Conservation (phyloP, 1,284 basidiomycete genomes). For the Mycosarcoma mackinlayi region DNA sequence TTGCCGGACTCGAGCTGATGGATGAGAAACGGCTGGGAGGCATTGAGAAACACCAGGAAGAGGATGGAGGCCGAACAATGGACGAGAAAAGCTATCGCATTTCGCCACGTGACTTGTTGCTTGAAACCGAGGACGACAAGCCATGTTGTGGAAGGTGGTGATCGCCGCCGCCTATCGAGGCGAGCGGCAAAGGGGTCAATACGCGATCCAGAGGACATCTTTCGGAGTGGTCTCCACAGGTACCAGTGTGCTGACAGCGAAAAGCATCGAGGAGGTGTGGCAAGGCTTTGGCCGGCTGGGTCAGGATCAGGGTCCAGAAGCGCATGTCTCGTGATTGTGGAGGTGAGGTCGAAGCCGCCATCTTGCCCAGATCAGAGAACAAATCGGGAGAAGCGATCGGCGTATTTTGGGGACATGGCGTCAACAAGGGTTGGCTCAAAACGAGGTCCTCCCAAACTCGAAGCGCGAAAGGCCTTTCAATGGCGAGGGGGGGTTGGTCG, state of each 20-base stretch:
- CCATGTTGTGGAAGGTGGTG: slow-evolving; percentile 1
- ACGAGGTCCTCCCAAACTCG: no score
- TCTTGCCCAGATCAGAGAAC: no score
- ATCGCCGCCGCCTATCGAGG: background rate
- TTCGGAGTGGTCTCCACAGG: background rate
- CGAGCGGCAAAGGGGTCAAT: background rate
- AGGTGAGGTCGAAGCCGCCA: no score
- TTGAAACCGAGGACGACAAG: slow-evolving; percentile 39
- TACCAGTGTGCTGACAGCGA: no score
- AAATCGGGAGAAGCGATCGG: no score
- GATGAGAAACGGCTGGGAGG: slow-evolving; percentile 55
- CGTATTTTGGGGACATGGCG: no score
- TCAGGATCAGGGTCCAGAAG: slow-evolving; percentile 1
- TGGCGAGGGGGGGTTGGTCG: no score
- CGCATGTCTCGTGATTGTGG: no score
- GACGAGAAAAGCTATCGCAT: slow-evolving; percentile 42
- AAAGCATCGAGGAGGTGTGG: no score
- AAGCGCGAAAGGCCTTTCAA: no score
- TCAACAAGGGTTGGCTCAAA: no score
- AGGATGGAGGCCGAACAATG: slow-evolving; percentile 54
- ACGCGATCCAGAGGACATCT: slow-evolving; percentile 4
- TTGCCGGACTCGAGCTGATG: slow-evolving; percentile 41
- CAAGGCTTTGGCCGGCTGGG: no score
- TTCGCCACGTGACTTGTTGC: slow-evolving; percentile 34
- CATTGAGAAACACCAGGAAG: slow-evolving; percentile 58